Evolutionary conservation across 176 grass and related monocot species (phyloP).

Genomic region (Poa pratensis): DNA sequence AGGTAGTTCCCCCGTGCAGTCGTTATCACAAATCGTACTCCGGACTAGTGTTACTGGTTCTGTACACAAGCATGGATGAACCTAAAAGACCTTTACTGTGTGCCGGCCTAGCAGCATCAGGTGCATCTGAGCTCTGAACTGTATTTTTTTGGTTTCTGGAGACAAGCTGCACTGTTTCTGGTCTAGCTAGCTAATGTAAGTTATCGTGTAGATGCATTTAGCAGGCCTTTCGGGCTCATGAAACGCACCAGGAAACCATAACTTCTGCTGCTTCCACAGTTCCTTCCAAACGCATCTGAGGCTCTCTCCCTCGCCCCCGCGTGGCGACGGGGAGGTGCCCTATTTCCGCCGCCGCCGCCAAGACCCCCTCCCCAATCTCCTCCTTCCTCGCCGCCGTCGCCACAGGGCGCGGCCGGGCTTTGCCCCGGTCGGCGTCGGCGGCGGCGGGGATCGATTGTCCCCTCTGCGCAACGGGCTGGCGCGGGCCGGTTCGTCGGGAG

Average conservation of each 20-base stretch:
- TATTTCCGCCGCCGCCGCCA: too few relatives aligned
- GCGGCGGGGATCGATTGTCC: too few relatives aligned
- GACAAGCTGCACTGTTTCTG: constrained; percentile 8
- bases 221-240: neutral
- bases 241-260: neutral
- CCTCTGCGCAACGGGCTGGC: too few relatives aligned
- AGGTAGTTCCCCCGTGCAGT: neutral
- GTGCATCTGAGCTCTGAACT: neutral
- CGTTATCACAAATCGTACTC: neutral
- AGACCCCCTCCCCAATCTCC: too few relatives aligned
- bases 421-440: too few relatives aligned
- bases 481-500: too few relatives aligned
- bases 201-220: constrained; percentile 29
- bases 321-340: too few relatives aligned
- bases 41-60: neutral
- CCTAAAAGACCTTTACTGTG: neutral
- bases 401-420: too few relatives aligned
- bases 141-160: neutral
- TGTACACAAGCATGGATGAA: constrained; percentile 22
- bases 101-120: neutral
- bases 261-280: too few relatives aligned
- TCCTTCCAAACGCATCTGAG: too few relatives aligned
- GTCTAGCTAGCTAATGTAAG: neutral
- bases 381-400: too few relatives aligned
- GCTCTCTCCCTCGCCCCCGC: too few relatives aligned